Conservation (phyloP, 495 filamentous ascomycete species). For the Acidiella bohemica region DNA sequence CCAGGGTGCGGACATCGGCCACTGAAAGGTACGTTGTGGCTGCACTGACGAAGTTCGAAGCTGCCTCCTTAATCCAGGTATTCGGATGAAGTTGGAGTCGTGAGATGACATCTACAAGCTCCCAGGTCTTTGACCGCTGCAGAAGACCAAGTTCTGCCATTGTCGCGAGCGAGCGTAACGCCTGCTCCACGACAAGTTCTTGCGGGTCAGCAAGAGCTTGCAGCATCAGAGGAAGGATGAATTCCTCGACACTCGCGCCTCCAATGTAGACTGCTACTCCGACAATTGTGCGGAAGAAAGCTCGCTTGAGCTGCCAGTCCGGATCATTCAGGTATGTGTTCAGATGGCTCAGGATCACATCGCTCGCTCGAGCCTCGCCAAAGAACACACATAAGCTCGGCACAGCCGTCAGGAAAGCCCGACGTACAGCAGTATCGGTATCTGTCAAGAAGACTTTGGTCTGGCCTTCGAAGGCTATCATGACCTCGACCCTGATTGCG, state of each 20-base stretch:
- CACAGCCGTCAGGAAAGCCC: conserved; percentile 89
- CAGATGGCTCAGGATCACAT: conserved; percentile 85
- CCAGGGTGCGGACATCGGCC: conserved; percentile 71
- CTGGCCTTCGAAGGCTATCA: conserved; percentile 68
- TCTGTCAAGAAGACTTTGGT: conserved; percentile 86
- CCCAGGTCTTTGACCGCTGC: conserved; percentile 71
- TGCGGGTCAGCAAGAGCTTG: conserved; percentile 94
- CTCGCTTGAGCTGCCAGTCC: conserved; percentile 92
- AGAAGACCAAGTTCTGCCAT: conserved; percentile 82
- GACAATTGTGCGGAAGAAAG: conserved; percentile 91
- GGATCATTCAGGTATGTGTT: conserved; percentile 96
- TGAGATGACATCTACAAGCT: conserved; percentile 64
- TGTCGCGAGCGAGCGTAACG: conserved; percentile 73
- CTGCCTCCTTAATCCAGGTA: conserved; percentile 83
- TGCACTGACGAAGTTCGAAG: conserved; percentile 66
- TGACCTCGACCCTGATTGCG: conserved; percentile 58
- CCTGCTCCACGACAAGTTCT: conserved; percentile 86
- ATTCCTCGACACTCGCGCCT: conserved; percentile 77
- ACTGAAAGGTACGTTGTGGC: conserved; percentile 62
- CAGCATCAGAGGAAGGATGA: conserved; percentile 90
- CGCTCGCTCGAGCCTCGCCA: conserved; percentile 73
- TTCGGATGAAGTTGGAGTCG: conserved; percentile 90
- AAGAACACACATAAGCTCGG: conserved; percentile 91
- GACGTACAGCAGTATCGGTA: conserved; percentile 68
- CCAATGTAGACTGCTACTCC: conserved; percentile 87